Conservation (phyloP, 2,329 filamentous ascomycete species). For the Botryotinia globosa region DNA sequence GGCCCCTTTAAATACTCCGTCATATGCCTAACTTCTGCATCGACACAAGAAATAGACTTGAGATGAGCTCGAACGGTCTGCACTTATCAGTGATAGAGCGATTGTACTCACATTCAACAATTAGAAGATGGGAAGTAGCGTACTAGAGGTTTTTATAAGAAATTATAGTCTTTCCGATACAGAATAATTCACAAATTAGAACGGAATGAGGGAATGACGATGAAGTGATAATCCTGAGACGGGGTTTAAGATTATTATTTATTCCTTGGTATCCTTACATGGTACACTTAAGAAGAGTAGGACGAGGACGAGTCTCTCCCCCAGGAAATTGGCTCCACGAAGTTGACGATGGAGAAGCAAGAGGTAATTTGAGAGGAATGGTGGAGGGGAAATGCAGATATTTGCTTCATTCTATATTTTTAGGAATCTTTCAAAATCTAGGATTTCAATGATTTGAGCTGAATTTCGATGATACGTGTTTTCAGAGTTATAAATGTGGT, state of each 20-base stretch:
- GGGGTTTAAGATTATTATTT: neutral
- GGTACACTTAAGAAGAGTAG: neutral
- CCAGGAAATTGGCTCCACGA: no score
- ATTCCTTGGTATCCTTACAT: no score
- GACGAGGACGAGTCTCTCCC: neutral
- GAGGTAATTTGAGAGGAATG: neutral
- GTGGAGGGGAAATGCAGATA: neutral
- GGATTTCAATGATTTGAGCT: neutral
- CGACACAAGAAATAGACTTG: neutral
- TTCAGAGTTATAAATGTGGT: neutral
- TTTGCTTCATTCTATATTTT: no score
- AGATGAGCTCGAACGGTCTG: neutral
- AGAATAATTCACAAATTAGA: neutral
- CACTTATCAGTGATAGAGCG: neutral
- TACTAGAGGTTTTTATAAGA: neutral
- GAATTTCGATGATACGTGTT: neutral
- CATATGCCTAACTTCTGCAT: neutral
- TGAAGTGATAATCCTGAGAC: neutral
- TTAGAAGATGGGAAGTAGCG: neutral
- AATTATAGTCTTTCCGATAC: neutral
- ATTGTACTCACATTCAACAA: neutral
- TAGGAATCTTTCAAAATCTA: neutral
- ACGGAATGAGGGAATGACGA: neutral
- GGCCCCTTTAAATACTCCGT: neutral
- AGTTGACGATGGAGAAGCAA: no score